Conservation (phyloP, 2,329 filamentous ascomycete genomes). For the Didymella sp. region DNA sequence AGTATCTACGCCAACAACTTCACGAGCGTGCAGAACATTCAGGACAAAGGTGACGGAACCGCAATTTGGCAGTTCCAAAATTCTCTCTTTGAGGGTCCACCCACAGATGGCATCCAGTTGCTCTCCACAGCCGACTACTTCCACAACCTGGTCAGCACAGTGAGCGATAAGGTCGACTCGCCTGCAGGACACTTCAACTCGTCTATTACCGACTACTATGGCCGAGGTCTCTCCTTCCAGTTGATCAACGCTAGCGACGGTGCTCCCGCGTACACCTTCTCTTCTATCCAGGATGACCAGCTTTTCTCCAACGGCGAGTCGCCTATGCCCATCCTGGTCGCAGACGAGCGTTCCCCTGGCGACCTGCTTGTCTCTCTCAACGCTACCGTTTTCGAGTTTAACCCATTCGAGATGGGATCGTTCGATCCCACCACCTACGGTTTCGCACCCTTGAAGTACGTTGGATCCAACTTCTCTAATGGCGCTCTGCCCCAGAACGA, state of each 20-base stretch:
- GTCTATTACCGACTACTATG: slow-evolving; percentile 87
- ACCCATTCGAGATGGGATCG: slow-evolving; percentile 79
- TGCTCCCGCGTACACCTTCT: slow-evolving; percentile 78
- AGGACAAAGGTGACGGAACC: slow-evolving; percentile 54
- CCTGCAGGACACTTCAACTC: slow-evolving; percentile 65
- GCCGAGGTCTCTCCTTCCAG: slow-evolving; percentile 84
- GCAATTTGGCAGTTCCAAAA: slow-evolving; percentile 69
- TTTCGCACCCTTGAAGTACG: slow-evolving; percentile 73
- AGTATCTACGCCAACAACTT: slow-evolving; percentile 82
- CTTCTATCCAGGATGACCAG: slow-evolving; percentile 71
- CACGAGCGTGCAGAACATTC: slow-evolving; percentile 67
- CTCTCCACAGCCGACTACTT: slow-evolving; percentile 69
- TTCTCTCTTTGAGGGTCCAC: slow-evolving; percentile 67
- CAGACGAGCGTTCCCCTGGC: slow-evolving; percentile 70
- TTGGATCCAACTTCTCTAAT: slow-evolving; percentile 74
- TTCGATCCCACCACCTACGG: slow-evolving; percentile 76
- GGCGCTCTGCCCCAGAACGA: slow-evolving; percentile 65
- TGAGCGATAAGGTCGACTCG: slow-evolving; percentile 67
- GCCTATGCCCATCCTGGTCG: slow-evolving; percentile 76
- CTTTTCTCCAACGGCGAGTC: slow-evolving; percentile 69
- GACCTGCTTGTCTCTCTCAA: slow-evolving; percentile 70
- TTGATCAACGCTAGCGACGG: slow-evolving; percentile 78
- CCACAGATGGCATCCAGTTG: slow-evolving; percentile 58
- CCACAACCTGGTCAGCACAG: slow-evolving; percentile 62
- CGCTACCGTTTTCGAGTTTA: slow-evolving; percentile 78